Conservation (phyloP, 345 rosid genomes). For the Laguncularia racemosa region DNA sequence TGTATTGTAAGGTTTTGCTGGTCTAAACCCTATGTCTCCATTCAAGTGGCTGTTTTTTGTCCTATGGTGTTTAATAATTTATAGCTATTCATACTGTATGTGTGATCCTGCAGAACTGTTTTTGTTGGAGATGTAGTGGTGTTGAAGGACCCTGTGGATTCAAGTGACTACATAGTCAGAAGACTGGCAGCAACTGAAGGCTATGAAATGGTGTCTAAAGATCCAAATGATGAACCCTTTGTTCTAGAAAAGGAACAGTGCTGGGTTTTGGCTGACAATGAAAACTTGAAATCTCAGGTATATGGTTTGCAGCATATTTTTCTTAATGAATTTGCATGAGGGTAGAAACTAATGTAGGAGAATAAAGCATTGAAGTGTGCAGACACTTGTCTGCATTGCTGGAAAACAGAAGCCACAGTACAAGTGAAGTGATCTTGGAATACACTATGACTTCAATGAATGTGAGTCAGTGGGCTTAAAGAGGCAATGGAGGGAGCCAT, state of each 20-base stretch:
- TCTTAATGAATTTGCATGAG: background rate
- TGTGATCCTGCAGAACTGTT: slow-evolving; percentile 34
- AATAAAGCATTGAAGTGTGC: background rate
- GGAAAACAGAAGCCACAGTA: too few species aligned
- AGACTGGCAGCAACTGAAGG: slow-evolving; percentile 87
- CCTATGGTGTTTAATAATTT: too few species aligned
- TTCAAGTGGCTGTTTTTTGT: background rate
- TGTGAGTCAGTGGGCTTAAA: too few species aligned
- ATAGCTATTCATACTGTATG: too few species aligned
- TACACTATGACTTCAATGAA: too few species aligned
- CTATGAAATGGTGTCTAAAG: slow-evolving; percentile 73
- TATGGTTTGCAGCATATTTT: slow-evolving; percentile 3
- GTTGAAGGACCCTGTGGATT: slow-evolving; percentile 66
- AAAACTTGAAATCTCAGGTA: slow-evolving; percentile 77
- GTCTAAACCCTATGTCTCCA: background rate
- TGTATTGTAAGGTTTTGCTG: too few species aligned
- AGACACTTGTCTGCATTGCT: background rate
- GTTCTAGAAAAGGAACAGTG: slow-evolving; percentile 72
- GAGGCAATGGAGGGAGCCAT: too few species aligned
- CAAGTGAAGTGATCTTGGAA: too few species aligned
- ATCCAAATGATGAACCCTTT: slow-evolving; percentile 79
- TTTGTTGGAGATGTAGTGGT: slow-evolving; percentile 93
- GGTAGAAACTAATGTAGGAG: too few species aligned
- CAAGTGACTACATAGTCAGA: slow-evolving; percentile 56
- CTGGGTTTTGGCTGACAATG: slow-evolving; percentile 88